Percentiles rank a stretch among this genome's conserved stretches.
Conservation (phyloP, 805 yeast species). For the Candida michaelii region DNA sequence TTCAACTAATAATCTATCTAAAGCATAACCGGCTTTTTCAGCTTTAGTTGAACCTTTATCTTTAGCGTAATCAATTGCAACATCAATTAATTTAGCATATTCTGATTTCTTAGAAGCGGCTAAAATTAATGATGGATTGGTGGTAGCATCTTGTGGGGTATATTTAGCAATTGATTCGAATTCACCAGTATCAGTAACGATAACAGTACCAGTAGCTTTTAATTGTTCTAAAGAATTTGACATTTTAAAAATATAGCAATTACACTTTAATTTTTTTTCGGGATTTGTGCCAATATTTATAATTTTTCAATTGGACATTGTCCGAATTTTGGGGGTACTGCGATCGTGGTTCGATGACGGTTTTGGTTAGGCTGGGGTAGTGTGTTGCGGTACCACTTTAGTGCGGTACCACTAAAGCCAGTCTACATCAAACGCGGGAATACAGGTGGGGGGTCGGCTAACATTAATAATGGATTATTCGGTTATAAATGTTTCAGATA, state of each 20-base stretch:
- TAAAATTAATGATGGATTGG: slow-evolving; percentile 95
- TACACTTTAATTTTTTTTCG: slow-evolving; percentile 1
- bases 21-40: slow-evolving; percentile 76
- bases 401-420: no score
- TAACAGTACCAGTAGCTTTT: slow-evolving; percentile 92
- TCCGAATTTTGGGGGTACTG: slow-evolving; percentile 1
- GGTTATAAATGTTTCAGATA: no score
- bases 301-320: slow-evolving; percentile 6
- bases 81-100: slow-evolving; percentile 86
- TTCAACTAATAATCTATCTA: slow-evolving; percentile 91
- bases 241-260: slow-evolving; percentile 1
- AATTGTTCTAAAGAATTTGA: slow-evolving; percentile 76
- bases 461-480: neutral
- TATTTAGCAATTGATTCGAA: slow-evolving; percentile 96
- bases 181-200: slow-evolving; percentile 99
- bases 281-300: slow-evolving; percentile 6
- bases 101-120: slow-evolving; percentile 92
- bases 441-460: slow-evolving; percentile 1
- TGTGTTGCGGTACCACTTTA: neutral
- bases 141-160: slow-evolving; percentile 99
- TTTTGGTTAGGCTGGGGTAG: neutral
- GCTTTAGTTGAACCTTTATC: slow-evolving; percentile 55
- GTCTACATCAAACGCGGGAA: no score
- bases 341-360: slow-evolving; percentile 3
- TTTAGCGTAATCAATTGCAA: slow-evolving; percentile 80